Conservation (phyloP, 2,329 filamentous ascomycete species). For the Nemania serpens region DNA sequence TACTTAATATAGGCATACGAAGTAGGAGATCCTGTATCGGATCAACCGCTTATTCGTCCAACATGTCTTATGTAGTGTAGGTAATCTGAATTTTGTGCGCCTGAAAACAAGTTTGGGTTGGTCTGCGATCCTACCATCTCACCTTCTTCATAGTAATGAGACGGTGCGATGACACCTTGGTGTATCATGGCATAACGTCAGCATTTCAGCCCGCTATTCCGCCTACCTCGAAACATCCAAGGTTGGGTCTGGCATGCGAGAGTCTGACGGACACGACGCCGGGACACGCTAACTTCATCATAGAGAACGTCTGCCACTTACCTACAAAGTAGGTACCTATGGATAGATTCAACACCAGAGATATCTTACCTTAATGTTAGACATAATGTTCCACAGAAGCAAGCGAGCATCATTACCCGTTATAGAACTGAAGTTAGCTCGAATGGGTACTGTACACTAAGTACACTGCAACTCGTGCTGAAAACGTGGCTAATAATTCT, state of each 20-base stretch:
- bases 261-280: not conserved
- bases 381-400: constrained; percentile 6
- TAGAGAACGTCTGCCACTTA: not conserved
- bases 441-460: constrained; percentile 2
- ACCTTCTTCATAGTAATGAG: not conserved
- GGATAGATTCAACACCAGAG: too few species aligned
- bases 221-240: constrained; percentile 2
- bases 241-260: not conserved
- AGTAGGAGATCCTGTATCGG: not conserved
- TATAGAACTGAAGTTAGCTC: constrained; percentile 1
- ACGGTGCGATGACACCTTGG: constrained; percentile 17
- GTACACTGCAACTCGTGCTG: constrained; percentile 8
- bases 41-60: not conserved
- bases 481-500: constrained; percentile 26
- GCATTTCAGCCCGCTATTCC: not conserved
- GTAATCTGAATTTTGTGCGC: not conserved
- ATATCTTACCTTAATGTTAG: not conserved
- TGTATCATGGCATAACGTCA: constrained; percentile 7
- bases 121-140: not conserved
- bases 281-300: not conserved
- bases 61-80: too few species aligned
- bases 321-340: too few species aligned
- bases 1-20: not conserved
- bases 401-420: constrained; percentile 15
- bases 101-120: constrained; percentile 15